These are phyloP conservation scores for Fusarium tjaetaba DNA, from an alignment of 2,329 filamentous ascomycete genomes.

Conservation along the genomic window DNA sequence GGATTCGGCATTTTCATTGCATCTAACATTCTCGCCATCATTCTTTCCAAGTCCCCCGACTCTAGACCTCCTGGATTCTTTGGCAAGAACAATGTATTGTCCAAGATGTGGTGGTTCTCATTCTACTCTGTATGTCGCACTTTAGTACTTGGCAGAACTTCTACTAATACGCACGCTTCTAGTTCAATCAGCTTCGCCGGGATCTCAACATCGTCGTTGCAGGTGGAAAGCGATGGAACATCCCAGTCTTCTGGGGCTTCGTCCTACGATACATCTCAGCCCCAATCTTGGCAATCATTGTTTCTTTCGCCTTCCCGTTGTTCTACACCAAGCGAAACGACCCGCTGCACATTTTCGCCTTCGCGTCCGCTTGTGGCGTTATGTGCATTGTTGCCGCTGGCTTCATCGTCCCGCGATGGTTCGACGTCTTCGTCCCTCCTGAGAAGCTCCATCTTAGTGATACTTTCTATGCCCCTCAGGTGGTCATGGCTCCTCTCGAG, in stretches of 20 bases:
- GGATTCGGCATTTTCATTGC: neutral
- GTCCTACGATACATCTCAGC: neutral
- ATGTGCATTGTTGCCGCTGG: neutral
- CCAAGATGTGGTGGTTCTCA: neutral
- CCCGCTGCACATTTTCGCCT: neutral
- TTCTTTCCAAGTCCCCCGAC: neutral
- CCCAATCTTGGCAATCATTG: neutral
- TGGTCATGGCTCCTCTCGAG: neutral
- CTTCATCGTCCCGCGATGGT: neutral
- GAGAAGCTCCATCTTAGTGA: neutral
- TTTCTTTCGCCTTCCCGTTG: neutral
- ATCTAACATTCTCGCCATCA: neutral
- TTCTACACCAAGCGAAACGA: neutral
- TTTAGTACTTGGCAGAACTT: neutral
- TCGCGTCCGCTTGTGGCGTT: neutral
- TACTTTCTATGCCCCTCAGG: neutral
- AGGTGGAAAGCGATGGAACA: neutral
- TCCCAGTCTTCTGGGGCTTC: neutral
- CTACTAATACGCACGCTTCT: neutral
- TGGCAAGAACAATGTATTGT: neutral
- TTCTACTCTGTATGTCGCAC: neutral
- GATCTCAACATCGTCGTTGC: neutral
- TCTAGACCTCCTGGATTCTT: neutral
- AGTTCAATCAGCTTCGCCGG: neutral
- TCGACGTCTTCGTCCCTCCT: neutral